Percentiles rank a stretch among this genome's conserved stretches.
These are phyloP conservation scores for Pseudocercospora pini-densiflorae DNA, from an alignment of 2,329 filamentous ascomycete species.

Conservation along the genomic window DNA sequence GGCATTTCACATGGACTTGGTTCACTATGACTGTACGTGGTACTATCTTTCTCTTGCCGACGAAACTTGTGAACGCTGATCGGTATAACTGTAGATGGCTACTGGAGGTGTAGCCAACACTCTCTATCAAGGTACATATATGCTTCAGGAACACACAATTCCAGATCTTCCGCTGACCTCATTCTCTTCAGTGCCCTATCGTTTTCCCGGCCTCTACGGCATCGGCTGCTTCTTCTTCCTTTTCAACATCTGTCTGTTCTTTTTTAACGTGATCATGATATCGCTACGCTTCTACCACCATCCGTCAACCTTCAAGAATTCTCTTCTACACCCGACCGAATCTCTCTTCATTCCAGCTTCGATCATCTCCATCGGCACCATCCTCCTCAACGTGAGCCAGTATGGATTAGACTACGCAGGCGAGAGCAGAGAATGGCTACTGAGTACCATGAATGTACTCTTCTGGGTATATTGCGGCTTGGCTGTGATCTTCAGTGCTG, in stretches of 20 bases:
- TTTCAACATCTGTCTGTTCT: conserved; percentile 63
- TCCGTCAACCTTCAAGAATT: conserved; percentile 71
- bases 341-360: conserved; percentile 75
- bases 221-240: conserved; percentile 56
- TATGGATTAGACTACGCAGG: conserved; percentile 60
- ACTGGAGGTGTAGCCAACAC: conserved; percentile 59
- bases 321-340: conserved; percentile 77
- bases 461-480: conserved; percentile 77
- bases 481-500: conserved; percentile 69
- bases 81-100: conserved; percentile 62
- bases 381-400: conserved; percentile 71
- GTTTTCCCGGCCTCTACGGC: conserved; percentile 50
- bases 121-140: conserved; percentile 57
- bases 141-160: background rate
- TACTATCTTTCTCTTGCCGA: background rate
- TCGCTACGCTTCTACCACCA: conserved; percentile 70
- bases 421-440: conserved; percentile 61
- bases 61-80: conserved; percentile 4
- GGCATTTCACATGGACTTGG: conserved; percentile 76
- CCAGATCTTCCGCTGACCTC: background rate
- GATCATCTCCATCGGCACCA: conserved; percentile 67
- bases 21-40: conserved; percentile 64
- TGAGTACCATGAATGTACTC: conserved; percentile 63
- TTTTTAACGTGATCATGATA: conserved; percentile 71
- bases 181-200: conserved; percentile 42